These are phyloP conservation scores for Gonapodya prolifera DNA, from an alignment of 192 early-diverging fungal genomes.

Conservation along the genomic window DNA sequence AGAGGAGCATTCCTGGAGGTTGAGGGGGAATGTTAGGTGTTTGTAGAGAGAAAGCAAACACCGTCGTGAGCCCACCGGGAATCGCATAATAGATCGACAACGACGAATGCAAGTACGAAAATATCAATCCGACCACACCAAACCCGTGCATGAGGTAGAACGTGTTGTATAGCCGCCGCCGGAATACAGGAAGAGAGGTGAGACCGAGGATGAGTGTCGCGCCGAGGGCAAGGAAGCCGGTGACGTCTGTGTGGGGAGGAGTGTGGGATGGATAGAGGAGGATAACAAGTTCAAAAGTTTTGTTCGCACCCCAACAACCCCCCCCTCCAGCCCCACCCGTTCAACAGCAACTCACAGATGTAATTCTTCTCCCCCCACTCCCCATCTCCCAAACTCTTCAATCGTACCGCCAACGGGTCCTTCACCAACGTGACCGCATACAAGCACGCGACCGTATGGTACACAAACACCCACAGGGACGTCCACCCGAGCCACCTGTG, in stretches of 20 bases:
- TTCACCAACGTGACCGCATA: background rate
- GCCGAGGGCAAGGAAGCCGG: background rate
- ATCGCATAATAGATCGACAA: background rate
- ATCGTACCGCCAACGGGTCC: background rate
- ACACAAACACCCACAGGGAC: background rate
- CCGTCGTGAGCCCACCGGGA: background rate
- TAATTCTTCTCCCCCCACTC: background rate
- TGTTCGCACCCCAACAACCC: too few species aligned
- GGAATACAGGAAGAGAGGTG: background rate
- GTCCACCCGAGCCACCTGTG: background rate
- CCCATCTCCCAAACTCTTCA: background rate
- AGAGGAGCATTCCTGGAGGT: background rate
- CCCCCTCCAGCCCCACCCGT: too few species aligned
- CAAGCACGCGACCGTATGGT: background rate
- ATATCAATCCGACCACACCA: background rate
- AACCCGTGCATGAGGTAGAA: background rate
- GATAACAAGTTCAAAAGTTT: background rate
- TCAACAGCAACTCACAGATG: background rate
- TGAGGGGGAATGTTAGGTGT: background rate
- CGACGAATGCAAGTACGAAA: background rate
- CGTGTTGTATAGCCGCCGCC: background rate
- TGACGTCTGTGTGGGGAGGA: background rate
- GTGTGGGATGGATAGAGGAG: background rate
- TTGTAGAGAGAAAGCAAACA: background rate
- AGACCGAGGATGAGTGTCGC: background rate